phyloP scores from a whole-genome alignment of 177 flowering plant species.

The Telopea speciosissima region DNA sequence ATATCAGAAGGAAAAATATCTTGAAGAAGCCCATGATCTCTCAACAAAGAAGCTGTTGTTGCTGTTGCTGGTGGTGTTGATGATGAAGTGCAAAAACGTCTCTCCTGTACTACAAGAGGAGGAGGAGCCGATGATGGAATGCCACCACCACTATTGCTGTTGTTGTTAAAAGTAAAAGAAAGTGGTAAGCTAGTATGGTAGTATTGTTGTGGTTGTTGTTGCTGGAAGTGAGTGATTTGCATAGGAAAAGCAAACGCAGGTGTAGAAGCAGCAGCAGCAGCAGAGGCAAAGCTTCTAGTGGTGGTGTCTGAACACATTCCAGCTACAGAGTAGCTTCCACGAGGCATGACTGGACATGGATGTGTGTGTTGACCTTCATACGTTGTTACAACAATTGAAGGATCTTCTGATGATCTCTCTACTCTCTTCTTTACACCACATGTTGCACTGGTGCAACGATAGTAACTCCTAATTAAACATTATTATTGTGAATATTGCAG shows the following conservation, averaged over 20 bases:
- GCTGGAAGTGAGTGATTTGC: background rate
- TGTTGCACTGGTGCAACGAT: constrained; percentile 79
- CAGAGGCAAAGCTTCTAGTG: constrained; percentile 5
- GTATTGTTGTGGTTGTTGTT: background rate
- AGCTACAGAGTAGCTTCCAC: constrained; percentile 37
- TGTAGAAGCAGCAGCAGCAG: no score
- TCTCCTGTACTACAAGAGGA: constrained; percentile 18
- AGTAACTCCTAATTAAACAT: constrained; percentile 99
- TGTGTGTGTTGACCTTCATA: constrained; percentile 94
- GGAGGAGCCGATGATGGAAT: constrained; percentile 5
- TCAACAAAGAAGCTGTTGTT: constrained; percentile 21
- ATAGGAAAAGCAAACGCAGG: constrained; percentile 11
- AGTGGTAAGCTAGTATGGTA: background rate
- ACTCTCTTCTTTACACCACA: constrained; percentile 94
- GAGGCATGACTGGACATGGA: constrained; percentile 49
- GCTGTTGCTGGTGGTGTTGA: no score
- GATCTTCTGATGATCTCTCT: constrained; percentile 72
- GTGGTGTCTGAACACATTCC: constrained; percentile 17
- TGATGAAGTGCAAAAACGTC: constrained; percentile 10
- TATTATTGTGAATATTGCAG: no score
- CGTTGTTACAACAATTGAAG: constrained; percentile 69
- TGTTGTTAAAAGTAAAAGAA: background rate
- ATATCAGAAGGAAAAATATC: constrained; percentile 49
- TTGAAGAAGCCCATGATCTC: constrained; percentile 66
- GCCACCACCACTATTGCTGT: no score